A percentile compares a stretch with the other conserved stretches of the same genome.
phyloP scores from a whole-genome alignment of 345 rosid species.

The Dipteronia sinensis region DNA sequence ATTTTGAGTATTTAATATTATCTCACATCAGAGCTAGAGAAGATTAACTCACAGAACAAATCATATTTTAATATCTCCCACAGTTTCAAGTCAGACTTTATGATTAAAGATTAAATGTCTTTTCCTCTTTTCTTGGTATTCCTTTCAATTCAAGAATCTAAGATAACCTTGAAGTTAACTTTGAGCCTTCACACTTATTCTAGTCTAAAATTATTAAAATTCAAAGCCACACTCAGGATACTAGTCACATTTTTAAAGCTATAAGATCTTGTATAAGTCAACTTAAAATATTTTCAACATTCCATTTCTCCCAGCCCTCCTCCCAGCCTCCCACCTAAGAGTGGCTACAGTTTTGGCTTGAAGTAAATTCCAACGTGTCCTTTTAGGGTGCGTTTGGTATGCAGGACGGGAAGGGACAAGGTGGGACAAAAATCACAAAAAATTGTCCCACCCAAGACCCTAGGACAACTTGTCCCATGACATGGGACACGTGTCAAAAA shows the following conservation, averaged over 20 bases:
- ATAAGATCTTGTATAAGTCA: slow-evolving; percentile 4
- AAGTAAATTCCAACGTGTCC: not conserved
- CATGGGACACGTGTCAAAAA: too few species aligned
- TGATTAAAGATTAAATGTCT: not conserved
- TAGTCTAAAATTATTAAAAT: not conserved
- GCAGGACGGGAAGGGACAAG: too few species aligned
- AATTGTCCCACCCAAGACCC: too few species aligned
- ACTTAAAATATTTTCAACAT: not conserved
- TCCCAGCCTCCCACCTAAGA: not conserved
- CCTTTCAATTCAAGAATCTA: not conserved
- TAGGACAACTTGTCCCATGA: too few species aligned
- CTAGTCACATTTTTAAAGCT: not conserved
- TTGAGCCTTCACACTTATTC: not conserved
- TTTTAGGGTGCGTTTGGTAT: too few species aligned
- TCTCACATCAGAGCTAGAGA: not conserved
- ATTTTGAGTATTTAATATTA: not conserved
- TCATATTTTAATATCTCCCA: not conserved
- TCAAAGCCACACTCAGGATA: not conserved
- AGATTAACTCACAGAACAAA: not conserved
- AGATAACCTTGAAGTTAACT: not conserved
- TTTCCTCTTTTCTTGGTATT: not conserved
- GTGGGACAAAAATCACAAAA: too few species aligned
- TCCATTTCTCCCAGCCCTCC: not conserved
- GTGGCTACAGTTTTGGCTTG: not conserved
- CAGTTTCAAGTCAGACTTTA: not conserved